Conservation (phyloP, 495 filamentous ascomycete species). For the Tuber brumale region DNA sequence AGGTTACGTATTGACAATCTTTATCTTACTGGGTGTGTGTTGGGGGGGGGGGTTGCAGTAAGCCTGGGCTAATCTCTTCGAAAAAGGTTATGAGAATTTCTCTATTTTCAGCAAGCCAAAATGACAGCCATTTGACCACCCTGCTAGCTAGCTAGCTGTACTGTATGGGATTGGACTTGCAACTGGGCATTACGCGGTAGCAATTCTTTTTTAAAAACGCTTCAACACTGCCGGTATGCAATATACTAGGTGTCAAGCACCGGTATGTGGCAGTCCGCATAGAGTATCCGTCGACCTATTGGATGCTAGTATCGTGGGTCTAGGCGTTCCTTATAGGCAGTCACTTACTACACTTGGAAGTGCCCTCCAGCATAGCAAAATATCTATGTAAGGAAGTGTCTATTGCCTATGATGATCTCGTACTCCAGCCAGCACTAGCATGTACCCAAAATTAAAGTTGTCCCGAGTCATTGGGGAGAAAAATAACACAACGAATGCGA, state of each 20-base stretch:
- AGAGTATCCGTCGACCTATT: neutral
- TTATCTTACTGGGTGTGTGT: too few species aligned
- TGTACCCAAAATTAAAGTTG: slow-evolving; percentile 1
- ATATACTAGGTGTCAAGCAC: neutral
- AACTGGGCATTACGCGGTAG: neutral
- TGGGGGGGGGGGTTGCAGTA: too few species aligned
- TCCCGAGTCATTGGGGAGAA: neutral
- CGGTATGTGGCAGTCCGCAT: neutral
- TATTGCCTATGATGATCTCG: neutral
- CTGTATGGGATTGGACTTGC: too few species aligned
- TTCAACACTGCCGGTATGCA: neutral
- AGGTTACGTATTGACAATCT: too few species aligned
- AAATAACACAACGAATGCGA: neutral
- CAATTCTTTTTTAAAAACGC: neutral
- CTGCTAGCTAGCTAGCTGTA: too few species aligned
- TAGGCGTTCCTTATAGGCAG: neutral
- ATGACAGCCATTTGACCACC: too few species aligned
- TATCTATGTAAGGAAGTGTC: neutral
- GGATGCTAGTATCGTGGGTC: neutral
- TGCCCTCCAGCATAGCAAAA: neutral
- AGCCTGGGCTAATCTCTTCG: too few species aligned
- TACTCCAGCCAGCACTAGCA: neutral
- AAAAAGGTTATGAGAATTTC: too few species aligned
- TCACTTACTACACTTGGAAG: neutral
- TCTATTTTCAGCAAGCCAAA: too few species aligned